Evolutionary conservation across 345 rosid genomes (phyloP), one percentile per base, ranked within the genome.

Genomic region (Raphanus raphanistrum): DNA sequence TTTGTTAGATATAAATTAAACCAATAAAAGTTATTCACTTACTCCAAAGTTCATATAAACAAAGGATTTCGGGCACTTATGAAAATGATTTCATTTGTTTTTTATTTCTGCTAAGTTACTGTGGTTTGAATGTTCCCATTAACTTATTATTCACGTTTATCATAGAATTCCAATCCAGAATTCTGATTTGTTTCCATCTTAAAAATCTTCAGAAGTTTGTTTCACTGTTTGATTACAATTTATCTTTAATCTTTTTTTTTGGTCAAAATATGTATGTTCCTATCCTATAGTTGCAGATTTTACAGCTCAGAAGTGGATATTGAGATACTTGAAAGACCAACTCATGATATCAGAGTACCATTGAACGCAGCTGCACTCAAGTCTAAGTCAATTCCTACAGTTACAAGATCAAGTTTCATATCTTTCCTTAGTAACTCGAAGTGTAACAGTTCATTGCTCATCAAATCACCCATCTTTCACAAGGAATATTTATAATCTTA

Each of bases 371-470:
- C 63, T 43, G 57, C 43, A 15, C 54, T 67, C 21, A 88, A 82
- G 75, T 87, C 2, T 11, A 82, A 84, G 63, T 88, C 32, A 48
- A 88, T 83, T 15, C 94, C 92, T 16, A 91, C 48, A 9, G 91
- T 91, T 72, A 84, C 87, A 61, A 89, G 82, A 82, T 89, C 92
- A 27, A 88, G 90, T 77, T 84, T 83, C 76, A 88, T 84, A 27
- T 15, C 29, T 61, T 32, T 57, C 2, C 31, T 73, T 26, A 70
- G 76, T 63, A 87, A 70, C 68, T 73, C 75, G 8, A 63, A 80
- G 28, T 88, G 79, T 9, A 85, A 64, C 26, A 16, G 13, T 57
- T 85, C 82, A 77, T 87, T 54, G 68, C 48, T 83, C 63, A 65
- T 85, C 59, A 87, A 52, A 52, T 16, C 83, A 63, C 83, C 82